phyloP scores from a whole-genome alignment of 139 green algal genomes.

The Gonium pectorale region DNA sequence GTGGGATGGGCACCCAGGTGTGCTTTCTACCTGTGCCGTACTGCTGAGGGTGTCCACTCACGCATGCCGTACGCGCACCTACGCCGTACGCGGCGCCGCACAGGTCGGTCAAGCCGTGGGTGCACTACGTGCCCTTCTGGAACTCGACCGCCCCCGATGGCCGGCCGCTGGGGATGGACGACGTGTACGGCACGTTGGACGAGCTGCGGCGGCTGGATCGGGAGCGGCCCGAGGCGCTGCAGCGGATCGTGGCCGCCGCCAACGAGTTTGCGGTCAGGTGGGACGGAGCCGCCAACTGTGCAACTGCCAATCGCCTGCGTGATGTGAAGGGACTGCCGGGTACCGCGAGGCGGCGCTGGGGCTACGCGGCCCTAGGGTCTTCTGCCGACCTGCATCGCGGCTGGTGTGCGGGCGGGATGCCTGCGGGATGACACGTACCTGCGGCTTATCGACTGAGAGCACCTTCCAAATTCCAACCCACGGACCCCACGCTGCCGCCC shows the following conservation, averaged over 20 bases:
- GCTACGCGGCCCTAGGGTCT: no score
- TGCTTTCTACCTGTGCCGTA: background rate
- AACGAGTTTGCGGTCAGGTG: constrained; percentile 5
- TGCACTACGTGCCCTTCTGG: constrained; percentile 37
- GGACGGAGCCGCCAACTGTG: background rate
- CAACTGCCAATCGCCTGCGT: background rate
- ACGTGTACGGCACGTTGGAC: constrained; percentile 15
- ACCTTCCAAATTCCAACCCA: background rate
- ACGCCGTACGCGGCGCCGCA: no score
- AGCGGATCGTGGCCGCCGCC: background rate
- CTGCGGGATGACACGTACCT: background rate
- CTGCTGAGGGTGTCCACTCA: background rate
- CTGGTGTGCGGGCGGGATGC: background rate
- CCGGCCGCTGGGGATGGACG: constrained; percentile 25
- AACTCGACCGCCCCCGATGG: background rate
- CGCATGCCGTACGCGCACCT: background rate
- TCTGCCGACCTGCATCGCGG: background rate
- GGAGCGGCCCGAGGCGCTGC: background rate
- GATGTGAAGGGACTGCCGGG: no score
- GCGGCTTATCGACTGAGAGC: background rate
- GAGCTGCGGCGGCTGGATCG: background rate
- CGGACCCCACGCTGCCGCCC: no score
- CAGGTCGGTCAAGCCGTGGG: constrained; percentile 3
- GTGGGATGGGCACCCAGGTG: no score
- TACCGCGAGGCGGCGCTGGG: no score